Base-by-base conservation (phyloP, 371 early-diverging fungal species). In the Apophysomyces elegans region DNA sequence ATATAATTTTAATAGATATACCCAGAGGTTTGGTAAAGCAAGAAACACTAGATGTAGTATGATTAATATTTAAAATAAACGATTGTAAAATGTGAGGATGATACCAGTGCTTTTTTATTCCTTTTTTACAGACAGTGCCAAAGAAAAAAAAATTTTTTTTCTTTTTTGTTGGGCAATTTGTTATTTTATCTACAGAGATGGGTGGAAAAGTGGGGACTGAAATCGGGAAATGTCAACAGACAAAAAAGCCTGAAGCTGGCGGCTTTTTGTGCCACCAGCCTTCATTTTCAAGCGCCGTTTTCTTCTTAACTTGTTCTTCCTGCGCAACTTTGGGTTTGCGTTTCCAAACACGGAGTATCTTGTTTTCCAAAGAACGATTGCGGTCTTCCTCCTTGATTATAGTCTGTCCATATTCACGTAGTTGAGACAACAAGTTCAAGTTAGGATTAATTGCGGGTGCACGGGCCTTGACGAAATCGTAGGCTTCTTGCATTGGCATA, bases 361-460 rank as follows among this genome's bases (percentile, higher is more conserved):
- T 50, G n/a, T n/a, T 50, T 50, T 50, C 54, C 16, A 50, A 21
- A 8, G 21, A 21, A 5, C 54, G 54, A 26, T 21, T 50, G 54
- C 54, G 21, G 54, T 50, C 21, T 18, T 50, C 18, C 35, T 50
- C 54, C 54, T 21, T 50, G 18, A 50, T 21, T 21, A 50, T 50
- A 21, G 18, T 63, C 58, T 71, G 66, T 71, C 92, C 95, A 66
- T 88, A 92, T 69, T 92, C 94, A 58, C 86, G 78, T 57, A 95
- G 74, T 77, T 95, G 95, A 63, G 87, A 86, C 58, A 95, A 80
- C 21, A 95, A 79, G 58, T 84, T 75, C 73, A 95, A 81, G 61
- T 96, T 95, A 26, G 97, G 97, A 37, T 84, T 88, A 58, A 95
- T 90, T 63, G 81, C 80, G 7, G 91, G 87, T 26, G 91, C 87